Evolutionary conservation across 768 basidiomycete species (phyloP), one percentile per base, ranked within the genome.

Genomic region (Cubamyces sp.): DNA sequence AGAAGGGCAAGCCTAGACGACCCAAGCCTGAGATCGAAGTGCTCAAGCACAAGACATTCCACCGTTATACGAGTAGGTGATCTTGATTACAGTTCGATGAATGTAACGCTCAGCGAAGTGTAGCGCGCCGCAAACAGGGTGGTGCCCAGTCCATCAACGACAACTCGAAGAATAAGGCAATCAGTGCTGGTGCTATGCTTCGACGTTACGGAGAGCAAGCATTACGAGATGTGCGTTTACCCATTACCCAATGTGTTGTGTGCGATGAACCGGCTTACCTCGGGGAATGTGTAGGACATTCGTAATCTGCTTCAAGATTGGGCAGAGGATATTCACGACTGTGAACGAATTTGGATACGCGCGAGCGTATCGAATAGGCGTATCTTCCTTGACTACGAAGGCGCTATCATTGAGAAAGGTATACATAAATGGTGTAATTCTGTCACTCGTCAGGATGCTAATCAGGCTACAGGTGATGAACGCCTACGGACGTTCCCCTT

Each of bases 101-200:
- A 14, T 25, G 26, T 61, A 8, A 14, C 51, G 21, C 40, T 49
- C n/a, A 52, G 23, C 8, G 5, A 9, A 8, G 39, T 23, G 19
- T 60, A 98, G 96, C 97, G 34, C 93, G 97, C 65, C 82, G 93
- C 66, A 98, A 98, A 73, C 97, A 99, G 79, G 97, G 97, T 75
- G 97, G 97, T 0, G 90, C 92, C 1, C 97, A 99, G 76, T 87
- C 89, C 1, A 64, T 88, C 3, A 96, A 98, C 66, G 97, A 99
- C 74, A 92, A 94, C 57, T 83, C 94, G 5, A 98, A 97, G 76
- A 93, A 92, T 1, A 85, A 86, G 60, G 97, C 97, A 0, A 90
- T 93, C 69, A 96, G 94, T 75, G 94, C 94, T 25, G 97, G 97
- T 71, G 97, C 97, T 1, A 84, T 84, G 75, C 82, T 99, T 6